Percentiles rank a stretch among this genome's conserved stretches.
phyloP scores from a whole-genome alignment of 2,329 filamentous ascomycete genomes.

The Cryphonectria parasitica region DNA sequence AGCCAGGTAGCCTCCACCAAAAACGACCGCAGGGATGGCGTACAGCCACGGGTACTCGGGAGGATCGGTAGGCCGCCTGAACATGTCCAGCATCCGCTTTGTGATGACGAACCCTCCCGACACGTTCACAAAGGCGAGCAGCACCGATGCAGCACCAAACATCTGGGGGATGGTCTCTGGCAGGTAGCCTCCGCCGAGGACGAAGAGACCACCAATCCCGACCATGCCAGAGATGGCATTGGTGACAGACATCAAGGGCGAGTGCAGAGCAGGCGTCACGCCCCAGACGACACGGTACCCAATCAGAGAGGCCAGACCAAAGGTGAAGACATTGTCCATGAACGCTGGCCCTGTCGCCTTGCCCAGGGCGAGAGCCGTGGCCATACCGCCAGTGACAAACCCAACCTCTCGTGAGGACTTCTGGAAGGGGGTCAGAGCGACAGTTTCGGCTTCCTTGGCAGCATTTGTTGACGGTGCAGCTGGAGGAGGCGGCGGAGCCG shows the following conservation, averaged over 20 bases:
- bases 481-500: slow-evolving; percentile 62
- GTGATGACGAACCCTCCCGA: slow-evolving; percentile 90
- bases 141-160: slow-evolving; percentile 78
- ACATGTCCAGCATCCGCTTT: slow-evolving; percentile 93
- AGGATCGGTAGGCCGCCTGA: slow-evolving; percentile 83
- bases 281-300: slow-evolving; percentile 91
- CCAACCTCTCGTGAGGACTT: slow-evolving; percentile 77
- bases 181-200: slow-evolving; percentile 80
- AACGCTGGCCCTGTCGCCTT: slow-evolving; percentile 82
- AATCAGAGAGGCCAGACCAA: slow-evolving; percentile 80
- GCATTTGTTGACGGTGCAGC: slow-evolving; percentile 56
- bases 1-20: slow-evolving; percentile 79
- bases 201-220: slow-evolving; percentile 84
- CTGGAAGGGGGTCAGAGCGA: slow-evolving; percentile 81
- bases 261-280: slow-evolving; percentile 80
- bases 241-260: slow-evolving; percentile 88
- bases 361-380: slow-evolving; percentile 72
- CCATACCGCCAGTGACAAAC: slow-evolving; percentile 77
- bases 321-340: slow-evolving; percentile 87
- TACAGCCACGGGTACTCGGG: slow-evolving; percentile 90
- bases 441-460: slow-evolving; percentile 58
- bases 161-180: slow-evolving; percentile 78
- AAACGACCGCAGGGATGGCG: slow-evolving; percentile 74
- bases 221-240: slow-evolving; percentile 94
- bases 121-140: slow-evolving; percentile 86